A percentile compares a stretch with the other conserved stretches of the same genome.
Evolutionary conservation across 1,139 yeast species (phyloP).

Genomic region (Suhomyces wounanorum): DNA sequence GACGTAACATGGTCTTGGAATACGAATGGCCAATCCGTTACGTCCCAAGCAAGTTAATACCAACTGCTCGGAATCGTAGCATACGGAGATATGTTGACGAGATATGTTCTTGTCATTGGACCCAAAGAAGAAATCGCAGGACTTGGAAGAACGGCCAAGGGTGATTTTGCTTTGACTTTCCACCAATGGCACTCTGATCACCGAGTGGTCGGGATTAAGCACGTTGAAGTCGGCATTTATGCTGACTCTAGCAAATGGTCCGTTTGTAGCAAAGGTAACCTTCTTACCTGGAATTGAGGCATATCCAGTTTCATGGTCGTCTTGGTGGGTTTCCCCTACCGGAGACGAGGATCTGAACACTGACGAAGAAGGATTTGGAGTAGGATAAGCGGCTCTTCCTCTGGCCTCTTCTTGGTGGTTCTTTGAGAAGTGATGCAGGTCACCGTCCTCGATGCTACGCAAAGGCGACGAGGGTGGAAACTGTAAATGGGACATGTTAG

Average conservation of each 20-base stretch:
- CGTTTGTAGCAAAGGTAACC: constrained; percentile 13
- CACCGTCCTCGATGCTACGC: constrained; percentile 31
- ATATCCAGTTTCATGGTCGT: background rate
- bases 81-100: constrained; percentile 57
- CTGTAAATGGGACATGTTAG: constrained; percentile 31
- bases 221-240: constrained; percentile 41
- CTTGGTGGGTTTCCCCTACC: constrained; percentile 16
- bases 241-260: constrained; percentile 15
- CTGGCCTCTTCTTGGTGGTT: constrained; percentile 15
- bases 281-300: constrained; percentile 10
- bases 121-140: constrained; percentile 58
- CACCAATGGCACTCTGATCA: constrained; percentile 40
- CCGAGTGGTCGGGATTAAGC: constrained; percentile 40
- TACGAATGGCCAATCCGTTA: constrained; percentile 65
- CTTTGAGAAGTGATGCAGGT: constrained; percentile 21
- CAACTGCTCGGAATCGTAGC: constrained; percentile 28
- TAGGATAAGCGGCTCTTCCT: constrained; percentile 42
- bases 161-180: constrained; percentile 26
- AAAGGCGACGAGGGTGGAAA: constrained; percentile 72
- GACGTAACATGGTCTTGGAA: constrained; percentile 53
- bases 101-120: constrained; percentile 63
- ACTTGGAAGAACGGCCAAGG: constrained; percentile 67
- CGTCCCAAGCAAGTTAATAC: constrained; percentile 63
- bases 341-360: constrained; percentile 51
- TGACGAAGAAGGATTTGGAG: constrained; percentile 60